Conservation (phyloP, 192 early-diverging fungal species). For the Neocallimastix lanati region DNA sequence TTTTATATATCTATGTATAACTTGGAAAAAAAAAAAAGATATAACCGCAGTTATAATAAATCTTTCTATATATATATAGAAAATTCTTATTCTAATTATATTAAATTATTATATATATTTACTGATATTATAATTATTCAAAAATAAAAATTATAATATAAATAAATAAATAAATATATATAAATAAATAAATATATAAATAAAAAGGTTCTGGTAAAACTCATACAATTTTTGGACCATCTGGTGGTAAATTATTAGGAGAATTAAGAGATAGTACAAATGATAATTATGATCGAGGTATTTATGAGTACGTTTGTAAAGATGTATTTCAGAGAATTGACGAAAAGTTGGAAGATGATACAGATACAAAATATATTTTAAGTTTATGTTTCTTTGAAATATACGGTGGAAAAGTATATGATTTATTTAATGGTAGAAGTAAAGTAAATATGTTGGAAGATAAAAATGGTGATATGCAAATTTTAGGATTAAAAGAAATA, state of each 20-base stretch:
- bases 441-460: constrained; percentile 9
- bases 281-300: constrained; percentile 8
- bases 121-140: no score
- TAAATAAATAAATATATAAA: neutral
- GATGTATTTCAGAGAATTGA: constrained; percentile 11
- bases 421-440: constrained; percentile 8
- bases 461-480: constrained; percentile 6
- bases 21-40: neutral
- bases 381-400: constrained; percentile 18
- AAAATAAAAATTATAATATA: neutral
- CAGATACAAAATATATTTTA: constrained; percentile 1
- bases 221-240: constrained; percentile 19
- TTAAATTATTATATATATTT: no score
- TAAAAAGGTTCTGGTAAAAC: constrained; percentile 23
- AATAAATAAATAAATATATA: neutral
- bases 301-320: constrained; percentile 13
- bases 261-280: neutral
- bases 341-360: neutral
- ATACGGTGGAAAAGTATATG: constrained; percentile 15
- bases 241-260: neutral
- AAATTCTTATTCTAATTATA: no score
- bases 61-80: no score
- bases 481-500: constrained; percentile 7
- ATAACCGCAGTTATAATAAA: no score
- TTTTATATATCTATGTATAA: no score